Conservation (phyloP, 2,329 filamentous ascomycete species). For the Trichoderma harzianum region DNA sequence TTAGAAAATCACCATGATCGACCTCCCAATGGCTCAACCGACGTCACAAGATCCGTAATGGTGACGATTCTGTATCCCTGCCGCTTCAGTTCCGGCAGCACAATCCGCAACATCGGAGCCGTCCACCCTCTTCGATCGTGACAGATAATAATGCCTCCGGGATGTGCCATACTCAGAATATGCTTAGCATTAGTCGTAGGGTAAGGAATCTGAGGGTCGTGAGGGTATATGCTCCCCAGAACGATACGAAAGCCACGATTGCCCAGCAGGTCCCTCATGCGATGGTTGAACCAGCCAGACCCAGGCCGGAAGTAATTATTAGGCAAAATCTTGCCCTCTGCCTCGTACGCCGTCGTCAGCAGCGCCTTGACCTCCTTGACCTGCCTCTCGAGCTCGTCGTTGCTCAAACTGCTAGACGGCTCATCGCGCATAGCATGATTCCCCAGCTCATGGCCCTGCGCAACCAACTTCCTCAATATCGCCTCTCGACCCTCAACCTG, state of each 20-base stretch:
- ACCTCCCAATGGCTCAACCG: constrained; percentile 29
- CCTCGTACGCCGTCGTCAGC: constrained; percentile 55
- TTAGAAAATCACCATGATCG: constrained; percentile 17
- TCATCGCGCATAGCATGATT: constrained; percentile 92
- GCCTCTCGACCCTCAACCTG: constrained; percentile 61
- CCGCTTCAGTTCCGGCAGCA: constrained; percentile 67
- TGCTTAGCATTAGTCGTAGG: constrained; percentile 70
- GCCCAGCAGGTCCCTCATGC: constrained; percentile 61
- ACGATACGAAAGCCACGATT: constrained; percentile 67
- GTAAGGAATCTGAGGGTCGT: constrained; percentile 80
- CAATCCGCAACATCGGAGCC: constrained; percentile 68
- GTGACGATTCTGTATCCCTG: constrained; percentile 71
- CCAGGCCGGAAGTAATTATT: constrained; percentile 77
- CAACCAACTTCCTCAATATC: constrained; percentile 56
- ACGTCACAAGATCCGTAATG: constrained; percentile 61
- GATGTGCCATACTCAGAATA: constrained; percentile 73
- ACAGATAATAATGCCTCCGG: constrained; percentile 78
- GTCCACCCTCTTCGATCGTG: constrained; percentile 86
- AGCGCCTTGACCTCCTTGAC: constrained; percentile 61
- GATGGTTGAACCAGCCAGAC: constrained; percentile 73
- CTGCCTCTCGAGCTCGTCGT: constrained; percentile 58
- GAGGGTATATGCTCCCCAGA: constrained; percentile 83
- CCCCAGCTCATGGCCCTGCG: constrained; percentile 66
- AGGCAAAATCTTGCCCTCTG: constrained; percentile 42
- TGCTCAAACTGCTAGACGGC: constrained; percentile 60